Conservation (phyloP, 495 filamentous ascomycete species). For the Lentithecium fluviatile region DNA sequence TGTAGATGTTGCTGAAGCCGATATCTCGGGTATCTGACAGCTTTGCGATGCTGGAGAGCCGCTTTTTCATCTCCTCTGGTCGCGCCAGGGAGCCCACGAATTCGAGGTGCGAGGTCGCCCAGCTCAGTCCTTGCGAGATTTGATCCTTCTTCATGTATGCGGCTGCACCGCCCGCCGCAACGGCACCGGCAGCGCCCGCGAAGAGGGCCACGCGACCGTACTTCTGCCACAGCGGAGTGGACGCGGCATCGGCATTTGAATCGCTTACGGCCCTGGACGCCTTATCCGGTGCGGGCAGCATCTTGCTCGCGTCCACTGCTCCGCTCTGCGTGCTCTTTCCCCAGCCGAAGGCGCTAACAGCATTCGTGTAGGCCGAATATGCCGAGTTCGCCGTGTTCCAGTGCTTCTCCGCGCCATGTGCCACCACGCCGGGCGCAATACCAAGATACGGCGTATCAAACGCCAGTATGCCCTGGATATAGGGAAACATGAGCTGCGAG, state of each 20-base stretch:
- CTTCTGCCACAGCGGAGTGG: conserved; percentile 59
- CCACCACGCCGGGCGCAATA: conserved; percentile 82
- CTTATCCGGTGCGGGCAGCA: conserved; percentile 35
- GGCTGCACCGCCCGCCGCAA: conserved; percentile 77
- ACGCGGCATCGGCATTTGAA: conserved; percentile 51
- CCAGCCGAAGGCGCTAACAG: conserved; percentile 62
- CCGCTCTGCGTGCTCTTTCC: conserved; percentile 20
- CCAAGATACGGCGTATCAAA: conserved; percentile 96
- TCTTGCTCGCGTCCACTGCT: conserved; percentile 32
- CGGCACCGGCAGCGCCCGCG: conserved; percentile 76
- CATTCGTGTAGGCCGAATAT: conserved; percentile 64
- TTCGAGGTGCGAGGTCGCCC: conserved; percentile 90
- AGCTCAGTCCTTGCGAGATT: conserved; percentile 67
- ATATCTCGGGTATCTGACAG: conserved; percentile 57
- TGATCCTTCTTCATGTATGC: conserved; percentile 81
- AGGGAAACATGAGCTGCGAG: conserved; percentile 61
- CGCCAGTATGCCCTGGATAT: conserved; percentile 80
- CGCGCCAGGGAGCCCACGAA: conserved; percentile 88
- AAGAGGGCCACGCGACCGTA: conserved; percentile 85
- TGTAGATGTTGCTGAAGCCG: conserved; percentile 79
- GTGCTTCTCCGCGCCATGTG: conserved; percentile 83
- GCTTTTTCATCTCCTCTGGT: conserved; percentile 68
- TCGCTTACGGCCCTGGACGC: conserved; percentile 37
- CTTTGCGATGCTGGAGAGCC: conserved; percentile 59
- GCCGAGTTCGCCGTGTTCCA: conserved; percentile 71